Evolutionary conservation across 1,284 basidiomycete genomes (phyloP), one percentile per base, ranked within the genome.

Genomic region (Cryptococcus floricola): DNA sequence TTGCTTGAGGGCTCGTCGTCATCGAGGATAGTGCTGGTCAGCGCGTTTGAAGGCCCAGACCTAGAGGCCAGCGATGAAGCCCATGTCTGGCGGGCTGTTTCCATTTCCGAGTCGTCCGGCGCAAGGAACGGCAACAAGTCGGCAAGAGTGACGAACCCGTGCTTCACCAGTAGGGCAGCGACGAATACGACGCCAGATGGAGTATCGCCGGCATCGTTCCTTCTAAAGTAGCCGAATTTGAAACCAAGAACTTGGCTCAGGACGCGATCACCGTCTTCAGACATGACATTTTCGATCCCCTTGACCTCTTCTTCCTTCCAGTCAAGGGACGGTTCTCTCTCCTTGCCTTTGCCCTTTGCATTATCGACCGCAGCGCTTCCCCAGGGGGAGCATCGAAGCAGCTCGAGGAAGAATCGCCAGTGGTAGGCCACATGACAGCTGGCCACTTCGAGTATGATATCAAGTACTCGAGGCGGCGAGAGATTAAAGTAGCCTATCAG

Each of bases 401-500:
- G 81, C 2, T 88, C 85, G 37, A 97, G 77, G 79, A 97, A 98
- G 80, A 98, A 98, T n/a, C 83, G 82, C 76, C 89, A 88, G 70
- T 98, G 92, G 0, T 86, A 84, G 4, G 85, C 78, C 39, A 97
- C 77, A 69, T 96, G 87, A 54, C 85, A 83, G 10, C 87, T 87
- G 62, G 97, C 87, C 14, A 96, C 84, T 71, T 98, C 95, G 41
- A 98, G 82, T 56, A 98, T 88, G 61, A 98, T 81, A 72, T 98
- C 96, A 58, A 98, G 81, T 0, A 91, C 92, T 58, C 95, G 84
- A 67, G 93, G 91, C 9, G 96, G 94, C 69, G 97, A 92, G 48
- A 99, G 82, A 74, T 96, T 91, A 71, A 98, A 98, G 76, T 91
- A 94, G 27, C 95, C 94, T 68, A 96, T 89, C 50, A 96, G 83